Percentiles rank a stretch among this genome's conserved stretches.
These are phyloP conservation scores for Chlamydomonas reinhardtii DNA, from an alignment of 163 green algal species.

Conservation along the genomic window DNA sequence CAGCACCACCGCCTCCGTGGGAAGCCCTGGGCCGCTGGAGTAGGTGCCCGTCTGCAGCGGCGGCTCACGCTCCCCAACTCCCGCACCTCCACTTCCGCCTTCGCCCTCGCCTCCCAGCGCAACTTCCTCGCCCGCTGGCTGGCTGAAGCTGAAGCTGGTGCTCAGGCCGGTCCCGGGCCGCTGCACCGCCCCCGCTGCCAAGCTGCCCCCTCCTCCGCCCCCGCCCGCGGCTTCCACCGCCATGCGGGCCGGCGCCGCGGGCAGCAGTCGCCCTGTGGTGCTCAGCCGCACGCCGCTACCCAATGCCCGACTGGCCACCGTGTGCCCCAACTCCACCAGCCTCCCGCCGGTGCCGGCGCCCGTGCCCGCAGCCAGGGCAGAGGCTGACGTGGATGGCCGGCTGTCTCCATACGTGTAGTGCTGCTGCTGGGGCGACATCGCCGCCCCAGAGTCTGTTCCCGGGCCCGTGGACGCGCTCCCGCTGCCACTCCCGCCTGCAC, in stretches of 20 bases:
- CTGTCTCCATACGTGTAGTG: not conserved
- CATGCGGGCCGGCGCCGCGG: conserved; percentile 13
- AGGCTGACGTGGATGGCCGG: not conserved
- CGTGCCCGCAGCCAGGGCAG: no score
- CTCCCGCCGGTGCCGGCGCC: not conserved
- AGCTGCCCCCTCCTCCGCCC: not conserved
- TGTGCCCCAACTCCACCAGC: conserved; percentile 29
- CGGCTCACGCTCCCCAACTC: not conserved
- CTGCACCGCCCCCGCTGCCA: not conserved
- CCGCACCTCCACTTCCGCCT: not conserved
- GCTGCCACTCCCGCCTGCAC: not conserved
- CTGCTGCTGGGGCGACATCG: not conserved
- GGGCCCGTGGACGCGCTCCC: no score
- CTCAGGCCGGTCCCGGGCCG: not conserved
- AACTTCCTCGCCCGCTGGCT: not conserved
- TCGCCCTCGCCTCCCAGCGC: not conserved
- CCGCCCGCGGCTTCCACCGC: conserved; percentile 6
- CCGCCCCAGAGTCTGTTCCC: not conserved
- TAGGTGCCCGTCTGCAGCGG: not conserved
- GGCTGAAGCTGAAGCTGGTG: not conserved
- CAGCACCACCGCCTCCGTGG: not conserved
- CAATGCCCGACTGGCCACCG: conserved; percentile 24
- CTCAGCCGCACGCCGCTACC: conserved; percentile 26
- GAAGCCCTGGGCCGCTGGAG: not conserved
- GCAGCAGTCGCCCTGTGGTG: conserved; percentile 33